Base-by-base conservation (phyloP, 1,284 basidiomycete genomes). In the Ganoderma meredithae region DNA sequence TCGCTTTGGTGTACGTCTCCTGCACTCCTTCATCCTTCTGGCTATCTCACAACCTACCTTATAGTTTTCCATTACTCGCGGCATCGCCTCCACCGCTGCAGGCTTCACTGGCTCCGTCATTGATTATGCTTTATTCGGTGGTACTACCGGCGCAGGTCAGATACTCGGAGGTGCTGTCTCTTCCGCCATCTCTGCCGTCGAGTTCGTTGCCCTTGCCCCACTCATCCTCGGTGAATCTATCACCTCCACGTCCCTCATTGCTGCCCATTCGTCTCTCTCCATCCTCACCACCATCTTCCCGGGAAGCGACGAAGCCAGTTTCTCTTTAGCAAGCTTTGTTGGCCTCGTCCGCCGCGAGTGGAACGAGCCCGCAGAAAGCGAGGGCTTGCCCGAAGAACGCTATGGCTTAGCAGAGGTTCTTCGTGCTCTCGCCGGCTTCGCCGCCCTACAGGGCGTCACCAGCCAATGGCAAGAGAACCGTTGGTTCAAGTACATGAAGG, bases 241-340 rank as follows among this genome's bases (percentile, higher is more conserved):
- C 65, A 90, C 93, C n/a, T 88, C 88, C 1, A 90, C 91, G 1
- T 91, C 90, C 5, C 81, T 94, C 56, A 81, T 88, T 19, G 91
- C 91, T 1, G 92, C 91, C 0, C 87, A 91, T 65, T 87, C 87
- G 68, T 91, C 91, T 31, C 87, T 94, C 68, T 91, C 92, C 74
- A 83, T 89, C 55, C 84, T 94, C 44, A 86, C 89, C 10, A 83
- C 86, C 56, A 87, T 94, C 69, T 91, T 93, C 75, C 90, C 91
- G 1, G 90, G 90, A 9, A 89, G 88, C 74, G 90, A 87, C 75
- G 92, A 94, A 71, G 90, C 92, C 5, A 90, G 90, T 19, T 93
- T 93, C 77, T 93, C 92, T 2, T 82, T 94, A 17, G 88, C 88
- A 15, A 90, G 91, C n/a, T 93, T 94, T 78, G 88, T 93, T 61